Evolutionary conservation across 495 filamentous ascomycete species (phyloP), one percentile per base, ranked within the genome.

Genomic region (Trichoderma virens): DNA sequence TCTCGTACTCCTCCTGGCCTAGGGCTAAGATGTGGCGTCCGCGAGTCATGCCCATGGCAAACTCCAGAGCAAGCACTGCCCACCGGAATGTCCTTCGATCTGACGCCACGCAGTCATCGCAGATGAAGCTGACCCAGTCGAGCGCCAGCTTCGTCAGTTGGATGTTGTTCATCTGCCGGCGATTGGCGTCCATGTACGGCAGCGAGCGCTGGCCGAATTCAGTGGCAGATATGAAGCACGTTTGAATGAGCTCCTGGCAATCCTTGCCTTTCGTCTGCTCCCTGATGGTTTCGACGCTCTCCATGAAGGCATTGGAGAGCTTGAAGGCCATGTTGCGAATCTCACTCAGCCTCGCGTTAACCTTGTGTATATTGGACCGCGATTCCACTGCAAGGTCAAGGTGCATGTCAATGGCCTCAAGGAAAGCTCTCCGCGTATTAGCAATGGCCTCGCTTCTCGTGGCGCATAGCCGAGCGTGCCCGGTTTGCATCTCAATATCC

Each of bases 221-320:
- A 2, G 94, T 97, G 43, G 94, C 94, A 68, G 98, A 98, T 47
- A 94, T 91, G 73, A 98, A 98, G 76, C 93, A 98, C n/a, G 92
- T 96, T 71, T 98, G 94, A 67, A 98, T 92, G 30, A 98, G 82
- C 68, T 98, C 94, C 66, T 96, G 92, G 70, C 93, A 97, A 64
- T 95, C 90, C 56, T 96, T 81, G 2, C 86, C 89, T 64, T 83
- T 82, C 23, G 91, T 91, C 75, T 98, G 93, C 64, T 87, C 83
- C 62, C 93, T 83, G 65, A 98, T 93, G 61, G 90, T 88, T 68
- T 93, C 91, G 63, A 98, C 94, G 70, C 93, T 97, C 71, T 98
- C 93, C 95, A 98, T 98, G 73, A 98, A 98, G 13, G 93, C 90
- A 76, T 97, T 97, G n/a, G 92, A 97, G 38, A 98, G 80, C 74